Percentiles rank a stretch among this genome's conserved stretches.
Evolutionary conservation across 208 protist genomes (phyloP).

Genomic region (Trypanosoma brucei): DNA sequence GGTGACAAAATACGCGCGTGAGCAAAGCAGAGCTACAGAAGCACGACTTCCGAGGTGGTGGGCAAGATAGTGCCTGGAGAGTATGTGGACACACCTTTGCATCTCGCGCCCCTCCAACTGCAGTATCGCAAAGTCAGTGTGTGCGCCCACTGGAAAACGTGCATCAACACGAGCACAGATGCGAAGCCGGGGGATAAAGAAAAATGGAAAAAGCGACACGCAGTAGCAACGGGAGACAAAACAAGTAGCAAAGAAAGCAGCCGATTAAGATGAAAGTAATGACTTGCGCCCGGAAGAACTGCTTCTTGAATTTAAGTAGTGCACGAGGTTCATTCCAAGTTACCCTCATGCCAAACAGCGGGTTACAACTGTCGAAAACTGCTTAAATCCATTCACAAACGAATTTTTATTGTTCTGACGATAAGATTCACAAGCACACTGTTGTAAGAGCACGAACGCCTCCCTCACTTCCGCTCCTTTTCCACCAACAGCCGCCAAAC

Average conservation of each 20-base stretch:
- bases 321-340: neutral
- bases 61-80: no score
- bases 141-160: no score
- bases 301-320: no score
- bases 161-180: no score
- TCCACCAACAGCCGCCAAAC: slow-evolving; percentile 1
- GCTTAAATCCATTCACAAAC: slow-evolving; percentile 23
- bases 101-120: no score
- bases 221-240: neutral
- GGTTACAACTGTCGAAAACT: slow-evolving; percentile 19
- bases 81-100: no score
- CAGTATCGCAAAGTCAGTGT: no score
- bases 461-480: slow-evolving; percentile 16
- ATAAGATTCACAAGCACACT: slow-evolving; percentile 17
- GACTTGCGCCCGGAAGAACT: neutral
- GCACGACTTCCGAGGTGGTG: neutral
- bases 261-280: neutral
- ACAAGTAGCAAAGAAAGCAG: neutral
- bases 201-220: neutral
- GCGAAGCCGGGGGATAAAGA: neutral
- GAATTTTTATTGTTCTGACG: slow-evolving; percentile 13
- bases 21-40: neutral
- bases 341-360: slow-evolving; percentile 8
- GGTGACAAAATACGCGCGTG: slow-evolving; percentile 1
- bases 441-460: slow-evolving; percentile 17